phyloP scores from a whole-genome alignment of 2,329 filamentous ascomycete species.

The Fusarium sp. region DNA sequence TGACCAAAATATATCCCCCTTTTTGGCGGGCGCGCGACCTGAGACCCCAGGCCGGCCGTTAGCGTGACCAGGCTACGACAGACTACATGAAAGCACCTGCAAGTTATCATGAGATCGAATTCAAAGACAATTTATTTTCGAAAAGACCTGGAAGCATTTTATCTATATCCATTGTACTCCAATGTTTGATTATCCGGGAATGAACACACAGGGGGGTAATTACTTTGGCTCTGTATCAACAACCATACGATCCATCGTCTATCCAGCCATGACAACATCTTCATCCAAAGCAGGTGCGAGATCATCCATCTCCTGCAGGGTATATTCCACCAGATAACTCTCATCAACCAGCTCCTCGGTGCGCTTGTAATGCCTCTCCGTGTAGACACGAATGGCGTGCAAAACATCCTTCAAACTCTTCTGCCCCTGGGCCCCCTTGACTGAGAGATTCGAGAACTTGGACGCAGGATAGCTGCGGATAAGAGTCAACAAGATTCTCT shows the following conservation, averaged over 20 bases:
- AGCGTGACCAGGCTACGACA: background rate
- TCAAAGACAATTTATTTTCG: background rate
- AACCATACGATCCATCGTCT: conserved; percentile 21
- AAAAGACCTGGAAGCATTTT: conserved; percentile 15
- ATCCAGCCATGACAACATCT: conserved; percentile 58
- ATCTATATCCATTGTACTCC: conserved; percentile 39
- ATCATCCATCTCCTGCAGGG: conserved; percentile 90
- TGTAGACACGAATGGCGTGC: conserved; percentile 89
- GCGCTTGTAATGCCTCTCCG: conserved; percentile 90
- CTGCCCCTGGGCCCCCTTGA: conserved; percentile 67
- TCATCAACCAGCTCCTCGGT: conserved; percentile 93
- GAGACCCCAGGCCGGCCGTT: background rate
- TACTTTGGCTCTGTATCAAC: conserved; percentile 9
- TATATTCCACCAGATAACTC: conserved; percentile 94
- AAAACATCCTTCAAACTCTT: conserved; percentile 85
- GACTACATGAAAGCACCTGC: background rate
- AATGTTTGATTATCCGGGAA: conserved; percentile 17
- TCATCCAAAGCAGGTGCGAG: conserved; percentile 61
- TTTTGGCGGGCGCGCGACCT: background rate
- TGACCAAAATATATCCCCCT: too few relatives aligned
- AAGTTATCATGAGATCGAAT: background rate
- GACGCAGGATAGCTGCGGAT: conserved; percentile 85
- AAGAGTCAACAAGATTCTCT: conserved; percentile 84
- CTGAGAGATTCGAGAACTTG: conserved; percentile 78
- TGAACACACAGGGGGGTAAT: conserved; percentile 1